Evolutionary conservation across 2,329 filamentous ascomycete genomes (phyloP).

Genomic region (Penicillium sp.): DNA sequence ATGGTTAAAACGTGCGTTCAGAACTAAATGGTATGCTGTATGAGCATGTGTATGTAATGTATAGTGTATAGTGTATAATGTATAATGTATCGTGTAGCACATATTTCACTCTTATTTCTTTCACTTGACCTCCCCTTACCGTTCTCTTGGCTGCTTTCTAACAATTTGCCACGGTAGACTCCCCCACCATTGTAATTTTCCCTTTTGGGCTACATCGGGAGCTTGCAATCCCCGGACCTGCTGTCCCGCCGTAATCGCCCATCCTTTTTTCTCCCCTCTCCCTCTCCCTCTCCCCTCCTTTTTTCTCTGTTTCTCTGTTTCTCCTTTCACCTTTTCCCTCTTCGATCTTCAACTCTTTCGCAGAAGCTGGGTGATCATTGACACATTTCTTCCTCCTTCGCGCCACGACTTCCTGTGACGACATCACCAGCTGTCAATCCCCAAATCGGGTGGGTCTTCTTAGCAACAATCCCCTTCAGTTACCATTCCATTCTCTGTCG

Average conservation of each 20-base stretch:
- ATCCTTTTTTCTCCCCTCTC: neutral
- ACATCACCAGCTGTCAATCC: conserved; percentile 13
- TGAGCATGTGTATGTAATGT: neutral
- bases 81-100: neutral
- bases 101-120: neutral
- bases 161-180: conserved; percentile 14
- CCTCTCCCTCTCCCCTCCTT: neutral
- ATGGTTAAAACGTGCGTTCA: neutral
- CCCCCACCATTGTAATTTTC: conserved; percentile 21
- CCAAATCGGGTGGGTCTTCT: conserved; percentile 17
- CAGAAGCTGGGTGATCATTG: conserved; percentile 19
- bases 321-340: conserved; percentile 2
- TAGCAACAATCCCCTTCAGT: conserved; percentile 10
- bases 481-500: conserved; percentile 34
- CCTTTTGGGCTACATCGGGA: conserved; percentile 15
- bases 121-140: neutral
- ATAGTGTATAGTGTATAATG: neutral
- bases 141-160: conserved; percentile 8
- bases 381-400: conserved; percentile 9
- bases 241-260: conserved; percentile 18
- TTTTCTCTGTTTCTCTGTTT: neutral
- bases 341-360: conserved; percentile 4
- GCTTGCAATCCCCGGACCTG: conserved; percentile 19
- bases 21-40: neutral
- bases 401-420: conserved; percentile 24